Conservation (phyloP, 2,329 filamentous ascomycete species). For the Colletotrichum sp. region DNA sequence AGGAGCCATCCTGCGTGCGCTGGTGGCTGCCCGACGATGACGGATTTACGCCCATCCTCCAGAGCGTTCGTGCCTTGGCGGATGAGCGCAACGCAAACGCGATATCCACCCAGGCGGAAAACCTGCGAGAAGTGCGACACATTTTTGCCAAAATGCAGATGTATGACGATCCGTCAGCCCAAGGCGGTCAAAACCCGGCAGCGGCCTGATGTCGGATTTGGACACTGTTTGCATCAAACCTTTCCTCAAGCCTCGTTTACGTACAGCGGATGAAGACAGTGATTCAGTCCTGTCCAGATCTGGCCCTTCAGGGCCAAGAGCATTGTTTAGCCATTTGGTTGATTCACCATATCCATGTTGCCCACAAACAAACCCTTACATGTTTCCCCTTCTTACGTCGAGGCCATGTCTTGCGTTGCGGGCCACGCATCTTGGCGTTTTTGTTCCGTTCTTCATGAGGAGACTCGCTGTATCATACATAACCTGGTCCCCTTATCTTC, state of each 20-base stretch:
- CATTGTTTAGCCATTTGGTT: background rate
- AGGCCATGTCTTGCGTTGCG: background rate
- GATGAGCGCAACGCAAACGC: slow-evolving; percentile 73
- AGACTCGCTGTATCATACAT: background rate
- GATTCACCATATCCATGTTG: background rate
- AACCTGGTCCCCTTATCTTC: background rate
- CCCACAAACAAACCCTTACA: background rate
- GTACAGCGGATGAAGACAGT: background rate
- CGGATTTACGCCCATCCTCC: slow-evolving; percentile 74
- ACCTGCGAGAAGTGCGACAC: slow-evolving; percentile 75
- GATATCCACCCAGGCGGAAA: slow-evolving; percentile 62
- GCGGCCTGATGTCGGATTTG: background rate
- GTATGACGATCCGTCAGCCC: slow-evolving; percentile 9
- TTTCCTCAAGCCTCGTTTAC: background rate
- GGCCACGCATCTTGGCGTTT: background rate
- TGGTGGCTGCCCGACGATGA: slow-evolving; percentile 94
- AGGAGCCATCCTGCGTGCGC: slow-evolving; percentile 69
- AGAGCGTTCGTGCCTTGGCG: slow-evolving; percentile 79
- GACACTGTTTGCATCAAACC: background rate
- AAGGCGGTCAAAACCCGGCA: background rate
- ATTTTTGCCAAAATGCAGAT: slow-evolving; percentile 67
- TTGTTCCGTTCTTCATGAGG: background rate
- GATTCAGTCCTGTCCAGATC: background rate
- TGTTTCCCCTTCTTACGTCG: background rate
- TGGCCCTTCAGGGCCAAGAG: background rate